Evolutionary conservation across 2,329 filamentous ascomycete genomes (phyloP), one percentile per base, ranked within the genome.

Genomic region (Arthrinium phaeospermum): DNA sequence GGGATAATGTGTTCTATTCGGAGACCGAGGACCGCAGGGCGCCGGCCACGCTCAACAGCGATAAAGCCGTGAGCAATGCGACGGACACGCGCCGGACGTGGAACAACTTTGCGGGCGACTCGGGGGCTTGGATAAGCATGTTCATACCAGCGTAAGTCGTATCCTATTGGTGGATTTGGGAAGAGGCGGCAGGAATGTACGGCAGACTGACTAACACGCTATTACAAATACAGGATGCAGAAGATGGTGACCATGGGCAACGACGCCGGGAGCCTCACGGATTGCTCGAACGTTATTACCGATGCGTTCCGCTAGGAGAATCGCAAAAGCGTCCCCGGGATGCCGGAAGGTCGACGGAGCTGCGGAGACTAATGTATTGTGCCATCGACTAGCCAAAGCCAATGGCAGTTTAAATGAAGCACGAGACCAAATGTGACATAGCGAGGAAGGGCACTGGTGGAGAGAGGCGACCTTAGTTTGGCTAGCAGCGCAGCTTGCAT

Each of bases 1-100:
- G 86, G 86, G 87, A 90, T 73, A 83, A 83, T 0, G 77, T 80
- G 10, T 90, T 85, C 77, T 90, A 88, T 77, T 74, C 78, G n/a
- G 77, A 85, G 78, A 84, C 83, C 76, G 72, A 74, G 8, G 74
- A 77, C 44, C 76, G 75, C 24, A 73, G 37, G 27, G 75, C 75
- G 4, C 74, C 77, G 8, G 49, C 76, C 19, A 78, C 74, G 53
- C 70, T 80, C 13, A 72, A 73, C 57, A 78, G 77, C 72, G 79
- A 80, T 68, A 72, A 70, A 51, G 76, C 69, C 69, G 73, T 80
- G 16, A 75, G 74, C 67, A 77, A 76, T 68, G 75, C 75, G 22
- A 76, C 75, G 19, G 70, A 74, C 49, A 77, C 79, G 12, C 75
- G 72, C 30, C 57, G 71, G 30, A 70, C 74, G 24, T 80, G 79